Conservation (phyloP, 306 rosid species). For the Prunus armeniaca region DNA sequence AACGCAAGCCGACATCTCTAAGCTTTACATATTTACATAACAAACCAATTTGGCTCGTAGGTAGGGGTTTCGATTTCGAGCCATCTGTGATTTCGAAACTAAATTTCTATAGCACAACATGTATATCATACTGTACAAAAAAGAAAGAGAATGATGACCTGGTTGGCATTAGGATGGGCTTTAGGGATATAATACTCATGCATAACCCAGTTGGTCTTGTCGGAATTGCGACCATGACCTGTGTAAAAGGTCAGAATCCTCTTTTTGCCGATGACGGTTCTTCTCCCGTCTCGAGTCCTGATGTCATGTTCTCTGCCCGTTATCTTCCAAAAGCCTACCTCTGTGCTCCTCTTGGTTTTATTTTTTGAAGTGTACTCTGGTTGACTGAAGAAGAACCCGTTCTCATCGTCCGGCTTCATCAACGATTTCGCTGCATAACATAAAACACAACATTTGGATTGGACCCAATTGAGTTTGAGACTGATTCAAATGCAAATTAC, state of each 20-base stretch:
- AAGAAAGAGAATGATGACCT: slow-evolving; percentile 30
- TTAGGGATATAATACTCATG: slow-evolving; percentile 56
- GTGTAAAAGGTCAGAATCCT: slow-evolving; percentile 51
- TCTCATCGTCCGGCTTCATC: slow-evolving; percentile 36
- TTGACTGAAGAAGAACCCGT: slow-evolving; percentile 62
- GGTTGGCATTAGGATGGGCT: slow-evolving; percentile 3
- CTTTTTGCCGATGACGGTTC: slow-evolving; percentile 47
- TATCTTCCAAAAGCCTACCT: slow-evolving; percentile 63
- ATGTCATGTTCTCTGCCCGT: slow-evolving; percentile 46
- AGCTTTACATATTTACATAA: not conserved
- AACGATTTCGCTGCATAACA: slow-evolving; percentile 21
- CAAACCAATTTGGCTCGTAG: not conserved
- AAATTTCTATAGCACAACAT: not conserved
- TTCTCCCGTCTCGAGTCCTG: slow-evolving; percentile 18
- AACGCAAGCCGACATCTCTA: not conserved
- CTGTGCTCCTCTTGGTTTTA: slow-evolving; percentile 33
- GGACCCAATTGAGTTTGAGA: no score
- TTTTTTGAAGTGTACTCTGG: slow-evolving; percentile 30
- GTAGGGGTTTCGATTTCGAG: not conserved
- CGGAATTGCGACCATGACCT: slow-evolving; percentile 30
- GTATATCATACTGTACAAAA: not conserved
- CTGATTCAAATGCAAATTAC: no score
- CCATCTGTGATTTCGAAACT: not conserved
- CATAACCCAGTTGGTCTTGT: slow-evolving; percentile 52
- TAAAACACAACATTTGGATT: not conserved